A percentile compares a stretch with the other conserved stretches of the same genome.
Evolutionary conservation across 495 filamentous ascomycete species (phyloP).

Genomic region (Pyrenopolyporus hunteri): DNA sequence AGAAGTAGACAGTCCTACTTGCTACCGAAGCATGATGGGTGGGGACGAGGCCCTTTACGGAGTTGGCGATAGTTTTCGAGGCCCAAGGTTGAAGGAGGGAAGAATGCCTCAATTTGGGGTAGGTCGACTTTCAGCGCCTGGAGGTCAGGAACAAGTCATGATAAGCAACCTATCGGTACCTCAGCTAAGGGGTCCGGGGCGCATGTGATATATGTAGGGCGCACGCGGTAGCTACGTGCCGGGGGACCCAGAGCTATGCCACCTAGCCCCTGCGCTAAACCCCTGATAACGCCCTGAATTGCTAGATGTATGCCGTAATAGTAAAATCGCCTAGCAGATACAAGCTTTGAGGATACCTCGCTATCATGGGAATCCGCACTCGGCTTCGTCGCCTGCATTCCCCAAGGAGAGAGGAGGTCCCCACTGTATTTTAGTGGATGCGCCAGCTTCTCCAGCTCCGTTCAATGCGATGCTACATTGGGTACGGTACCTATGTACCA

Average conservation of each 20-base stretch:
- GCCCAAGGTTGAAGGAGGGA: constrained; percentile 5
- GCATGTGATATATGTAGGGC: constrained; percentile 17
- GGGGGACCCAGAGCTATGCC: background rate
- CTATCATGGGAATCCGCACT: too few species aligned
- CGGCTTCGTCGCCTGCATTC: too few species aligned
- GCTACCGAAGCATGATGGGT: constrained; percentile 33
- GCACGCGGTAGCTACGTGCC: constrained; percentile 13
- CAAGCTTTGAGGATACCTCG: background rate
- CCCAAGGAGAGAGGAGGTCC: too few species aligned
- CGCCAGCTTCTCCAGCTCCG: too few species aligned
- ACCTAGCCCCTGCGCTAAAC: constrained; percentile 13
- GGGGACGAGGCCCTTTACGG: constrained; percentile 11
- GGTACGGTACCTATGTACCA: too few species aligned
- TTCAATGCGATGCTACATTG: too few species aligned
- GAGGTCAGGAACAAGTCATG: constrained; percentile 30
- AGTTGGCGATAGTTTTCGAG: constrained; percentile 9
- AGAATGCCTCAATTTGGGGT: constrained; percentile 7
- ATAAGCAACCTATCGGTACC: constrained; percentile 17
- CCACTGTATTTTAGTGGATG: too few species aligned
- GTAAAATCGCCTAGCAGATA: background rate
- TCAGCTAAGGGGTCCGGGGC: constrained; percentile 8
- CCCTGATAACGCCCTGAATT: background rate
- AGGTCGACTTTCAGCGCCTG: background rate
- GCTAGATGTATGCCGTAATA: background rate
- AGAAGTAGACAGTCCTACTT: constrained; percentile 14